phyloP scores from a whole-genome alignment of 495 filamentous ascomycete genomes.

The Hamigera avellanea region DNA sequence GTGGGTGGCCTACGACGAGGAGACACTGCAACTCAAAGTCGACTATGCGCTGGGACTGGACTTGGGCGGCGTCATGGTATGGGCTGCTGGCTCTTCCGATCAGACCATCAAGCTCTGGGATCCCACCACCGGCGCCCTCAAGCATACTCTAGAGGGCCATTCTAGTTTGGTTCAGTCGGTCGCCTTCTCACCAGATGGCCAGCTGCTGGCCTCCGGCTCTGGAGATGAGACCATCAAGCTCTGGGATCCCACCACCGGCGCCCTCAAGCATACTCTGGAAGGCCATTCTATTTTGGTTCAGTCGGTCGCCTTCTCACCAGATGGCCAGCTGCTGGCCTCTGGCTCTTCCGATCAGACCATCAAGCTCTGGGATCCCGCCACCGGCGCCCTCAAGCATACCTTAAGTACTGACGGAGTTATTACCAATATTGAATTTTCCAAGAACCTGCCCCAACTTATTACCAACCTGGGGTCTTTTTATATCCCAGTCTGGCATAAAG shows the following conservation, averaged over 20 bases:
- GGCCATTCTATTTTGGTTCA: slow-evolving; percentile 8
- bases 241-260: slow-evolving; percentile 20
- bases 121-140: background rate
- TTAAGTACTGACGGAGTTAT: too few relatives aligned
- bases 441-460: too few relatives aligned
- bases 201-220: slow-evolving; percentile 19
- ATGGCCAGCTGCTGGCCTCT: slow-evolving; percentile 20
- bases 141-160: slow-evolving; percentile 1
- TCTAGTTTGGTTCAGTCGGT: slow-evolving; percentile 3
- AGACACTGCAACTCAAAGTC: too few relatives aligned
- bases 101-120: slow-evolving; percentile 1
- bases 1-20: too few relatives aligned
- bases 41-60: too few relatives aligned
- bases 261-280: slow-evolving; percentile 7
- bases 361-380: slow-evolving; percentile 20
- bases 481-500: too few relatives aligned
- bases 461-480: too few relatives aligned
- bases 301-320: slow-evolving; percentile 22
- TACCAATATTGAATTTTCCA: too few relatives aligned
- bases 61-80: too few relatives aligned
- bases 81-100: slow-evolving; percentile 1
- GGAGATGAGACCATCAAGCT: slow-evolving; percentile 20
- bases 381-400: too few relatives aligned
- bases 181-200: slow-evolving; percentile 18
- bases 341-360: slow-evolving; percentile 18